phyloP scores from a whole-genome alignment of 2,329 filamentous ascomycete genomes.

The Truncatella angustata region DNA sequence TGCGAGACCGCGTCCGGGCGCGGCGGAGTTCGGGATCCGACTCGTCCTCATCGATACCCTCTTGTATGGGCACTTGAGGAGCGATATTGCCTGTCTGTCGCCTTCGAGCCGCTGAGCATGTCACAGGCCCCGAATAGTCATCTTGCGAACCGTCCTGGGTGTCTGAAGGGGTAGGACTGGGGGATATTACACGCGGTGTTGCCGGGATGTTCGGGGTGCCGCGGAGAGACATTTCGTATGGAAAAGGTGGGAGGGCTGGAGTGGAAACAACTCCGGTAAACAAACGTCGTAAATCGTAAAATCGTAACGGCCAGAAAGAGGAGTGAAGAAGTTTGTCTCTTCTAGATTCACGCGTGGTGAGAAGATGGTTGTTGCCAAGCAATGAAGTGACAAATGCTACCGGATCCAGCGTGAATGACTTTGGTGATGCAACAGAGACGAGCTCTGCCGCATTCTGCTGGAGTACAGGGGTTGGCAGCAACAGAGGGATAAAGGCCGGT shows the following conservation, averaged over 20 bases:
- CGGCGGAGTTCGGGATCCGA: constrained; percentile 54
- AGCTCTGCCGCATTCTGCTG: constrained; percentile 55
- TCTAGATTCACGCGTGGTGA: constrained; percentile 39
- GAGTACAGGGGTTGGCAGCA: constrained; percentile 4
- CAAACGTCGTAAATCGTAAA: constrained; percentile 46
- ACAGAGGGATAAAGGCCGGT: background rate
- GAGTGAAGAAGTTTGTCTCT: constrained; percentile 51
- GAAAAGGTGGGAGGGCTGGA: constrained; percentile 60
- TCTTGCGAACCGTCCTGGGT: constrained; percentile 50
- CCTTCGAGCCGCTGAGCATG: constrained; percentile 69
- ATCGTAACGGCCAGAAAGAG: constrained; percentile 45
- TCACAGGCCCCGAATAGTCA: constrained; percentile 70
- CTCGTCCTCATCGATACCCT: constrained; percentile 50
- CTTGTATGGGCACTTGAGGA: constrained; percentile 58
- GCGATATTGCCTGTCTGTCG: constrained; percentile 43
- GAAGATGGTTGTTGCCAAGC: constrained; percentile 27
- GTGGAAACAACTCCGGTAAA: constrained; percentile 55
- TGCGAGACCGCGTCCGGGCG: constrained; percentile 70
- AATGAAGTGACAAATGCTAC: constrained; percentile 40
- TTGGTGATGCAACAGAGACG: constrained; percentile 52
- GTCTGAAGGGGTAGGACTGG: constrained; percentile 74
- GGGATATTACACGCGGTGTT: constrained; percentile 85
- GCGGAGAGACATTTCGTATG: constrained; percentile 51
- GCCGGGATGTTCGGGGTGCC: constrained; percentile 61
- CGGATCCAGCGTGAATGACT: constrained; percentile 56